Conservation (phyloP, 2,329 filamentous ascomycete species). For the Hypocrella siamensis region DNA sequence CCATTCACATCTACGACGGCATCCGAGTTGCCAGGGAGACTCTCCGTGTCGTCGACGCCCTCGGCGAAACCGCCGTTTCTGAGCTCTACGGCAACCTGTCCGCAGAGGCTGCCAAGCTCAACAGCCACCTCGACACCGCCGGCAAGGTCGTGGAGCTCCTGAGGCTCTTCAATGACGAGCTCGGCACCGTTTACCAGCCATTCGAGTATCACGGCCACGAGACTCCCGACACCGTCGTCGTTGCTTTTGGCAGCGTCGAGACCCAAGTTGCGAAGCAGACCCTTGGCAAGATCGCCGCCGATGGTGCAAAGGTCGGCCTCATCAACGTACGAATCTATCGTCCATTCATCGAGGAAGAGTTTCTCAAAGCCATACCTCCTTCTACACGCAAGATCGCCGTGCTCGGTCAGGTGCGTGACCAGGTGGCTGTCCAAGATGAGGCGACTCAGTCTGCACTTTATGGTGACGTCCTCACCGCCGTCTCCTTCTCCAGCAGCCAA, state of each 20-base stretch:
- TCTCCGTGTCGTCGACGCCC: slow-evolving; percentile 64
- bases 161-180: slow-evolving; percentile 68
- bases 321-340: slow-evolving; percentile 88
- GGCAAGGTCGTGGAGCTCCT: slow-evolving; percentile 58
- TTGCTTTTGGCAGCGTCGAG: slow-evolving; percentile 87
- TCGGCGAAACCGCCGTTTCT: slow-evolving; percentile 55
- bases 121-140: slow-evolving; percentile 56
- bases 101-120: slow-evolving; percentile 42
- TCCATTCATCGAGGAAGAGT: slow-evolving; percentile 88
- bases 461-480: slow-evolving; percentile 74
- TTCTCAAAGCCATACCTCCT: slow-evolving; percentile 65
- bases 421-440: slow-evolving; percentile 56
- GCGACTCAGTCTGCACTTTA: slow-evolving; percentile 75
- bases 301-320: slow-evolving; percentile 67
- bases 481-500: slow-evolving; percentile 63
- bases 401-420: slow-evolving; percentile 71
- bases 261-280: slow-evolving; percentile 74
- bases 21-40: slow-evolving; percentile 72
- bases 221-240: slow-evolving; percentile 65
- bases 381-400: slow-evolving; percentile 66
- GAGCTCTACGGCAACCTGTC: slow-evolving; percentile 53
- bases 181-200: slow-evolving; percentile 81
- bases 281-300: slow-evolving; percentile 52
- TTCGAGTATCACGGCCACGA: slow-evolving; percentile 90
- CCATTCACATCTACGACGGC: slow-evolving; percentile 78